These are phyloP conservation scores for Dipteronia dyeriana DNA, from an alignment of 345 rosid species.

Conservation along the genomic window DNA sequence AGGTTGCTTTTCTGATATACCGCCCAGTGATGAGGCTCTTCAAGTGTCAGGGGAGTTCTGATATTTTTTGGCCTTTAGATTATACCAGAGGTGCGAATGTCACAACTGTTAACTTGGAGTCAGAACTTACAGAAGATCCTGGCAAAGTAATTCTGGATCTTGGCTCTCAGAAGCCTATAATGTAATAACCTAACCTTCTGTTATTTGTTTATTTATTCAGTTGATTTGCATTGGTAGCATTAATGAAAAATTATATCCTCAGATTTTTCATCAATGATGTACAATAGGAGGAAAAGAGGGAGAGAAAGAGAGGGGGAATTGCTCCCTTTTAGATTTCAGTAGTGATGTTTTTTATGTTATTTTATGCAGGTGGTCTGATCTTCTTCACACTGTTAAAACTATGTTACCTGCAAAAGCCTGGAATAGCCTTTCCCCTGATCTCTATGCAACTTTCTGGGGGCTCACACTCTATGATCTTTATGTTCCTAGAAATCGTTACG, in stretches of 20 bases:
- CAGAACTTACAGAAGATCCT: conserved; percentile 44
- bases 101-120: conserved; percentile 35
- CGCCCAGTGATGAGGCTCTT: conserved; percentile 98
- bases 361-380: conserved; percentile 88
- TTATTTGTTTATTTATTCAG: conserved; percentile 10
- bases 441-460: conserved; percentile 97
- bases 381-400: conserved; percentile 82
- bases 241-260: conserved; percentile 4
- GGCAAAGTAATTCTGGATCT: conserved; percentile 61
- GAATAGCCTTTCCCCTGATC: conserved; percentile 99
- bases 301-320: not conserved
- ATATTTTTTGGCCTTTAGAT: conserved; percentile 89
- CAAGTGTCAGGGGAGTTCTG: conserved; percentile 66
- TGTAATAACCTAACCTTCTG: conserved; percentile 39
- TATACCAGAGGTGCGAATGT: conserved; percentile 43
- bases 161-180: conserved; percentile 57
- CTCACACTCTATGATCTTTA: conserved; percentile 95
- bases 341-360: conserved; percentile 2
- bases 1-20: conserved; percentile 96
- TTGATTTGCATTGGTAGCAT: conserved; percentile 20
- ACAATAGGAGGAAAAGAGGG: not conserved
- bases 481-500: conserved; percentile 92
- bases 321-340: not conserved
- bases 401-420: conserved; percentile 96
- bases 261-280: conserved; percentile 1